These are phyloP conservation scores for Botrytis deweyae DNA, from an alignment of 2,329 filamentous ascomycete species.

Conservation along the genomic window DNA sequence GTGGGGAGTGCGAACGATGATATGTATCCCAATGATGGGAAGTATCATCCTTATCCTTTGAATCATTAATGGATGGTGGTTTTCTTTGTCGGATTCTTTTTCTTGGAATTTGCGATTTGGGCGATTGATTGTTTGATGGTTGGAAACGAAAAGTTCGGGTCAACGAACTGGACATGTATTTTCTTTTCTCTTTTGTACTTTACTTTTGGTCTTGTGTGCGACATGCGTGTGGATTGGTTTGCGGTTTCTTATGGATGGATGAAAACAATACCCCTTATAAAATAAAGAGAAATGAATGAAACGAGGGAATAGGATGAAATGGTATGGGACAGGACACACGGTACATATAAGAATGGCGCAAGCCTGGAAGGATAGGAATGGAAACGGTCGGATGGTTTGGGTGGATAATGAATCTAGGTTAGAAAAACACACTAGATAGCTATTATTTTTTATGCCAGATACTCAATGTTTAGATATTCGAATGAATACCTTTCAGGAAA, in stretches of 20 bases:
- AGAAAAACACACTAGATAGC: background rate
- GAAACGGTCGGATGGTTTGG: background rate
- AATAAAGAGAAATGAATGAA: background rate
- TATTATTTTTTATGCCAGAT: background rate
- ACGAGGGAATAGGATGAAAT: background rate
- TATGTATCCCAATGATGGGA: constrained; percentile 31
- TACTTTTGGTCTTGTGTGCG: background rate
- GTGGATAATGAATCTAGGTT: background rate
- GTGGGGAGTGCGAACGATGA: constrained; percentile 14
- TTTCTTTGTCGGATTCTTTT: background rate
- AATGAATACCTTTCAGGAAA: background rate
- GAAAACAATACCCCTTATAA: background rate
- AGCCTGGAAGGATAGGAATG: constrained; percentile 10
- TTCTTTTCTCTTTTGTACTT: background rate
- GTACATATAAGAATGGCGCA: constrained; percentile 14
- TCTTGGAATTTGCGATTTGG: background rate
- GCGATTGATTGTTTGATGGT: background rate
- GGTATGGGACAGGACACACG: background rate
- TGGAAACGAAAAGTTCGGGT: background rate
- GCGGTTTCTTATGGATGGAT: background rate
- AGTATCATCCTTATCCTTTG: constrained; percentile 32
- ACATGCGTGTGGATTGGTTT: background rate
- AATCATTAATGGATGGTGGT: background rate
- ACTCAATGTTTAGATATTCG: background rate
- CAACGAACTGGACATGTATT: background rate